Evolutionary conservation across 805 yeast species (phyloP), one percentile per base, ranked within the genome.

Genomic region (Metschnikowia continentalis): DNA sequence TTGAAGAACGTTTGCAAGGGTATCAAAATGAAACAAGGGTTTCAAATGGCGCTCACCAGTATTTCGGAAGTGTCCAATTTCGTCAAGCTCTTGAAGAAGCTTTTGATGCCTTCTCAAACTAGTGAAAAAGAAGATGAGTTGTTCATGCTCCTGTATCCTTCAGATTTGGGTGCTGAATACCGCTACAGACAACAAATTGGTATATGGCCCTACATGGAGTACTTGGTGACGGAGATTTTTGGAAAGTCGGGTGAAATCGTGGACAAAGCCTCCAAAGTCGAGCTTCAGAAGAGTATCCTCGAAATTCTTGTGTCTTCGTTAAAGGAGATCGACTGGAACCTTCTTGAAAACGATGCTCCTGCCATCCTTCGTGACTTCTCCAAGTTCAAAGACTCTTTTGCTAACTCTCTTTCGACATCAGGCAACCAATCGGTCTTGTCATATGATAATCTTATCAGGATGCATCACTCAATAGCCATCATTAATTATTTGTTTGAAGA

Each of bases 191-290:
- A 64, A 42, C 63, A 71, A 32, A 65, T 74, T 15, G 96, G 96
- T 2, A 67, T 90, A 5, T 81, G 90, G 81, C 90, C 94, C 2
- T 92, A 91, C 59, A 64, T 88, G 48, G 92, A 89, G 48, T 90
- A 81, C 58, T 63, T 90, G 13, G 61, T 87, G n/a, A 69, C 77
- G 11, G 87, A 86, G 40, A 80, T 90, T 0, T 81, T 90, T 56
- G 78, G 77, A 6, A 78, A 80, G 23, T 70, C 88, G 2, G 48
- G 69, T 2, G 66, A 73, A 7, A 64, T 80, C 4, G 62, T 63
- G 30, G 32, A 69, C 51, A 2, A 60, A 52, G 53, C 49, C 0
- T 77, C 77, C 14, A 72, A 68, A 46, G 52, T 66, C 8, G 63
- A 74, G 1, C 58, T 91, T 10, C 91, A 88, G 59, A 54, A 66